Percentiles rank a stretch among this genome's conserved stretches.
Evolutionary conservation across 805 yeast genomes (phyloP).

Genomic region (Debaryomyces maramus): DNA sequence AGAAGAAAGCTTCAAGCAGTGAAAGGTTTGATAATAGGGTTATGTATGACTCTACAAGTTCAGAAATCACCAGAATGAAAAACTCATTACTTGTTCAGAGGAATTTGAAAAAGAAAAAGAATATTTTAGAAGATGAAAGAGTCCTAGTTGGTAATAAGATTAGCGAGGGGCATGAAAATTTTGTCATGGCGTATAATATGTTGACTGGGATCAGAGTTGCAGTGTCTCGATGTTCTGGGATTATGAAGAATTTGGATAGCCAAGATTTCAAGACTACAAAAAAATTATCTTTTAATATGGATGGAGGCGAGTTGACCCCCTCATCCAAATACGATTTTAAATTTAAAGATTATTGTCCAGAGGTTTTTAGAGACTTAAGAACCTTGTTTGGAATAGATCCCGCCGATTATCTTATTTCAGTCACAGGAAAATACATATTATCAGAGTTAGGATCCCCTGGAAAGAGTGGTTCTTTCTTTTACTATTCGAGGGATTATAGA

Average conservation of each 20-base stretch:
- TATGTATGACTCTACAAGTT: slow-evolving; percentile 25
- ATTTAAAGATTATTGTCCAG: slow-evolving; percentile 94
- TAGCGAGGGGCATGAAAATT: slow-evolving; percentile 90
- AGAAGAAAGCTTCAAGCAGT: not conserved
- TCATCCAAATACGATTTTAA: slow-evolving; percentile 94
- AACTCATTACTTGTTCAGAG: slow-evolving; percentile 47
- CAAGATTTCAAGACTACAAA: slow-evolving; percentile 71
- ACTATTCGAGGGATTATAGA: slow-evolving; percentile 89
- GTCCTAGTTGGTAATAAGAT: slow-evolving; percentile 79
- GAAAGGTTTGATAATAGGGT: not conserved
- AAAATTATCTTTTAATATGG: slow-evolving; percentile 82
- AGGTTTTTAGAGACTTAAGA: slow-evolving; percentile 85
- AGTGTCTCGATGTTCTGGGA: slow-evolving; percentile 87
- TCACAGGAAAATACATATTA: slow-evolving; percentile 89
- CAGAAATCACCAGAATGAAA: slow-evolving; percentile 53
- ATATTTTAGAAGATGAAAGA: slow-evolving; percentile 48
- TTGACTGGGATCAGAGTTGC: slow-evolving; percentile 95
- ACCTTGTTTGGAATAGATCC: slow-evolving; percentile 84
- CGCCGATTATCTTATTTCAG: slow-evolving; percentile 89
- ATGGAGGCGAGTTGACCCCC: slow-evolving; percentile 87
- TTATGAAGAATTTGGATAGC: slow-evolving; percentile 68
- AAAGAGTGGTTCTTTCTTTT: slow-evolving; percentile 93
- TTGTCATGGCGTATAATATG: slow-evolving; percentile 94
- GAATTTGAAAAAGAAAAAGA: slow-evolving; percentile 39
- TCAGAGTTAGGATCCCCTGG: slow-evolving; percentile 96